A percentile compares a stretch with the other conserved stretches of the same genome.
These are phyloP conservation scores for Lachnellula subtilissima DNA, from an alignment of 2,329 filamentous ascomycete species.

Conservation along the genomic window DNA sequence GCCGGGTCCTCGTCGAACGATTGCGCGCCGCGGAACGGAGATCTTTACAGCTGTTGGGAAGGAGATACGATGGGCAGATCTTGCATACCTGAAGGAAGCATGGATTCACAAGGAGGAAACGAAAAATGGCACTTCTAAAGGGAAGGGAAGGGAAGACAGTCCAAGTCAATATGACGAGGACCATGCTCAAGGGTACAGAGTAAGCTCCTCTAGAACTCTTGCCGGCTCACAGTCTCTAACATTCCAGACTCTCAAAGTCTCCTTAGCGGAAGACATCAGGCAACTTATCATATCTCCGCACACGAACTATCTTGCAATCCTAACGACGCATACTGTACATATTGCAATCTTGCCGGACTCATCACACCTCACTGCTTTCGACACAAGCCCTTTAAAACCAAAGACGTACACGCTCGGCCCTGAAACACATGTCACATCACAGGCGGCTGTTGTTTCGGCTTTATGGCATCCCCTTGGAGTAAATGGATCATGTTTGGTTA, in stretches of 20 bases:
- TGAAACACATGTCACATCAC: constrained; percentile 83
- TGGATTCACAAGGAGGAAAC: constrained; percentile 39
- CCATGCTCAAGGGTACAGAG: constrained; percentile 42
- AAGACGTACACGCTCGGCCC: constrained; percentile 91
- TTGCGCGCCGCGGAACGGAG: constrained; percentile 79
- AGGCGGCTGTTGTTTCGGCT: constrained; percentile 72
- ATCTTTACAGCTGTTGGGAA: constrained; percentile 84
- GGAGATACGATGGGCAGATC: constrained; percentile 87
- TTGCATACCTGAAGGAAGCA: constrained; percentile 70
- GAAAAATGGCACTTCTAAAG: constrained; percentile 14
- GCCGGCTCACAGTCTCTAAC: constrained; percentile 11
- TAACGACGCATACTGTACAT: constrained; percentile 83
- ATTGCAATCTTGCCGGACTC: constrained; percentile 80
- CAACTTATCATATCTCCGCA: constrained; percentile 83
- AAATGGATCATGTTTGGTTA: constrained; percentile 75
- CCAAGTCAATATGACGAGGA: constrained; percentile 28
- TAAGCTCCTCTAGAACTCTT: constrained; percentile 32
- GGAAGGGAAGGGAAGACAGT: constrained; percentile 13
- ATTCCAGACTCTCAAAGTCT: constrained; percentile 66
- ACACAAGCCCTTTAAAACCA: constrained; percentile 65
- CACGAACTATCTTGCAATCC: constrained; percentile 74
- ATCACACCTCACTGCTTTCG: constrained; percentile 66
- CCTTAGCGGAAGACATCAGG: constrained; percentile 75
- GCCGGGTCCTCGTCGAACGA: constrained; percentile 55
- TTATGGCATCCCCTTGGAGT: constrained; percentile 92